Percentiles rank a stretch among this genome's conserved stretches.
Conservation (phyloP, 805 yeast genomes). For the Candida wancherniae region DNA sequence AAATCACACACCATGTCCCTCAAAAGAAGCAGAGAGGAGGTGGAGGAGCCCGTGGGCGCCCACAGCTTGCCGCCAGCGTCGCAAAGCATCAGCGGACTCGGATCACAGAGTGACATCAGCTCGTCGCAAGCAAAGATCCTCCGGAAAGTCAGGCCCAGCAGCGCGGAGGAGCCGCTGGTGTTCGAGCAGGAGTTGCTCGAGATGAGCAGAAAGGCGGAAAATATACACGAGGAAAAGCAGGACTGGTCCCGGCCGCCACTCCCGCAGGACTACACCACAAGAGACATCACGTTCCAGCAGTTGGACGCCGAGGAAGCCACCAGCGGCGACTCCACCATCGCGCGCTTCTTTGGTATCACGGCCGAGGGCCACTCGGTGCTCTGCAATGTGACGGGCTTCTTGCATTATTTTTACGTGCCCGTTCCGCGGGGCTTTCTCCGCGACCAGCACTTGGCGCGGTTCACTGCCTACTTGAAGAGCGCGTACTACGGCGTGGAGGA, state of each 20-base stretch:
- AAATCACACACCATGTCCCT: no score
- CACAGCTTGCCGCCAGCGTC: conserved; percentile 33
- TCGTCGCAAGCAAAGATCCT: conserved; percentile 28
- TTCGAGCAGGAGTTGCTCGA: conserved; percentile 16
- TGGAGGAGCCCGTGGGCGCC: conserved; percentile 19
- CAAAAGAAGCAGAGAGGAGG: no score
- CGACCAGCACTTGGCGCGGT: conserved; percentile 45
- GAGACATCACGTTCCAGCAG: conserved; percentile 78
- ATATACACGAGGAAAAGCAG: conserved; percentile 33
- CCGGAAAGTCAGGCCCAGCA: conserved; percentile 33
- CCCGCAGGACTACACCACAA: conserved; percentile 39
- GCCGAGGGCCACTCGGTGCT: conserved; percentile 81
- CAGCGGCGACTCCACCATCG: conserved; percentile 53
- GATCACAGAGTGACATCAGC: conserved; percentile 21
- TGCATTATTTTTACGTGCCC: conserved; percentile 88
- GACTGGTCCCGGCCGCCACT: conserved; percentile 54
- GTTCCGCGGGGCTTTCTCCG: conserved; percentile 74
- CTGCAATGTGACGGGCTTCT: conserved; percentile 84
- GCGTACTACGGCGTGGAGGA: conserved; percentile 55
- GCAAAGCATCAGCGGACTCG: conserved; percentile 14
- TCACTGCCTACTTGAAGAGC: conserved; percentile 42
- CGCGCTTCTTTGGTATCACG: conserved; percentile 91
- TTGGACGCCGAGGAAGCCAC: conserved; percentile 87
- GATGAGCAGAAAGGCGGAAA: conserved; percentile 17
- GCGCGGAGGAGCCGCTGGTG: conserved; percentile 33